Evolutionary conservation across 2,329 filamentous ascomycete genomes (phyloP).

Genomic region (Xylariaceae sp.): DNA sequence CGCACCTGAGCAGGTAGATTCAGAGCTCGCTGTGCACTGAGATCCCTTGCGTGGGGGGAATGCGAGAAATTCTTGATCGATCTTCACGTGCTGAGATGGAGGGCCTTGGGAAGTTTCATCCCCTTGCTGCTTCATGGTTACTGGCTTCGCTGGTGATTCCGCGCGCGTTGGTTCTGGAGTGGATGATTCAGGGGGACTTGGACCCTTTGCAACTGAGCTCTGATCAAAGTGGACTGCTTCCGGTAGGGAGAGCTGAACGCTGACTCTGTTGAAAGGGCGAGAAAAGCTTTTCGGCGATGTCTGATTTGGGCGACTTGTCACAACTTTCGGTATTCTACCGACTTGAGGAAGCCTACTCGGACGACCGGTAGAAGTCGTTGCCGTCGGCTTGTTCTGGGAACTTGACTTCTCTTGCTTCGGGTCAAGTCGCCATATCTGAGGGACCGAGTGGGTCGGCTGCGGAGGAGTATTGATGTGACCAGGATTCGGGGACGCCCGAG

Average conservation of each 20-base stretch:
- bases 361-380: slow-evolving; percentile 22
- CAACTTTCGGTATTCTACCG: slow-evolving; percentile 79
- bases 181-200: slow-evolving; percentile 39
- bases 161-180: slow-evolving; percentile 38
- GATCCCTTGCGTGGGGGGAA: slow-evolving; percentile 74
- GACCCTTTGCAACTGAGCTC: slow-evolving; percentile 46
- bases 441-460: slow-evolving; percentile 2
- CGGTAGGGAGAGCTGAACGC: slow-evolving; percentile 37
- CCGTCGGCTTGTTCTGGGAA: not conserved
- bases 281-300: slow-evolving; percentile 79
- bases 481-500: not conserved
- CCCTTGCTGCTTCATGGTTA: slow-evolving; percentile 4
- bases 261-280: slow-evolving; percentile 66
- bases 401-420: slow-evolving; percentile 4
- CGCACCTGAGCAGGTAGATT: slow-evolving; percentile 65
- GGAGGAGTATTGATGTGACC: not conserved
- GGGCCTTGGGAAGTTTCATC: slow-evolving; percentile 7
- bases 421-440: slow-evolving; percentile 11
- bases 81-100: slow-evolving; percentile 28
- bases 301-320: slow-evolving; percentile 63
- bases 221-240: slow-evolving; percentile 28
- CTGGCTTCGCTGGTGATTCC: slow-evolving; percentile 14
- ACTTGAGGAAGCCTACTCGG: slow-evolving; percentile 73
- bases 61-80: slow-evolving; percentile 61
- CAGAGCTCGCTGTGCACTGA: slow-evolving; percentile 50